phyloP scores from a whole-genome alignment of 225 moss, liverwort and hornwort species.

The Sphagnum tenellum region DNA sequence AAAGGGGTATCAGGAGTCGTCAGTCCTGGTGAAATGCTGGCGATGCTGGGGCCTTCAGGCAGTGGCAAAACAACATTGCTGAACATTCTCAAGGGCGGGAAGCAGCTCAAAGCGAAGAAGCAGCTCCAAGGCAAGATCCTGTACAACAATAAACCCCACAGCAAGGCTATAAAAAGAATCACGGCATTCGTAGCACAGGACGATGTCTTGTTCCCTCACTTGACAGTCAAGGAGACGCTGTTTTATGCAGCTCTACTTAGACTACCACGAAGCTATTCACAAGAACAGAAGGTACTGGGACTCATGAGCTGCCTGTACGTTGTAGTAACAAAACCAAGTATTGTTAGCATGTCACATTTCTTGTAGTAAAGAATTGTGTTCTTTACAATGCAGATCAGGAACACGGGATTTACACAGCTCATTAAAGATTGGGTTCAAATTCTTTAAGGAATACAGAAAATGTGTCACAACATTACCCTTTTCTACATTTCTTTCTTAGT shows the following conservation, averaged over 20 bases:
- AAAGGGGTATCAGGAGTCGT: conserved; percentile 52
- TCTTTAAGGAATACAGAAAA: too few species aligned
- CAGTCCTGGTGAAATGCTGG: conserved; percentile 65
- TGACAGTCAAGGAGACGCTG: conserved; percentile 55
- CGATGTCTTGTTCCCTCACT: conserved; percentile 38
- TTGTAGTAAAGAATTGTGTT: too few species aligned
- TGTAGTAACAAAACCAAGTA: too few species aligned
- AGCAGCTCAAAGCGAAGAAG: conserved; percentile 7
- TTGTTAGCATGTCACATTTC: too few species aligned
- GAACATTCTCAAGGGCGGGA: conserved; percentile 50
- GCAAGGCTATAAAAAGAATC: conserved; percentile 45
- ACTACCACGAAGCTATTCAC: conserved; percentile 22
- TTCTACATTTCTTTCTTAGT: too few species aligned
- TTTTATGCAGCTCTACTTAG: conserved; percentile 42
- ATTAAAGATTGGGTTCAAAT: too few species aligned
- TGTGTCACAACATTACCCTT: too few species aligned
- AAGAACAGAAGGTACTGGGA: conserved; percentile 22
- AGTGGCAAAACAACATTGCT: conserved; percentile 77
- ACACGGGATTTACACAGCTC: too few species aligned
- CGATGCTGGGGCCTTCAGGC: conserved; percentile 79
- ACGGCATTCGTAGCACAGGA: conserved; percentile 56
- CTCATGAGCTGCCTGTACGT: too few species aligned
- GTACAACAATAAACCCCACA: conserved; percentile 34
- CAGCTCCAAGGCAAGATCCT: conserved; percentile 42
- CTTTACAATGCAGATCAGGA: too few species aligned